phyloP scores from a whole-genome alignment of 2,329 filamentous ascomycete genomes.

The Aspergillus hortae region DNA sequence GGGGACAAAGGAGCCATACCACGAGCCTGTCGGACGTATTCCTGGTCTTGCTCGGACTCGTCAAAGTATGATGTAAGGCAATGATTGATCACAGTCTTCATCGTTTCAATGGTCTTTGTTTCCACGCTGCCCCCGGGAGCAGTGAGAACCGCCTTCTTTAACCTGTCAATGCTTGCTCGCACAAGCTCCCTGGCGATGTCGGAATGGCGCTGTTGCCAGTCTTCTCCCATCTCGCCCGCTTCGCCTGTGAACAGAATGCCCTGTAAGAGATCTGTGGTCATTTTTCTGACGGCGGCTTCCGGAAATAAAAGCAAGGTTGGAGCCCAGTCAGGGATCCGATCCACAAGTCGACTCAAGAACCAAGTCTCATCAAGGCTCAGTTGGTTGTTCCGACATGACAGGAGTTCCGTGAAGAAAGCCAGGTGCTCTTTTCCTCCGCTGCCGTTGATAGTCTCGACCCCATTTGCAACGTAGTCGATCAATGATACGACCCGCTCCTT shows the following conservation, averaged over 20 bases:
- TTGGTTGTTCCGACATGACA: slow-evolving; percentile 39
- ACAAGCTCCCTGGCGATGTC: slow-evolving; percentile 31
- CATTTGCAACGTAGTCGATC: slow-evolving; percentile 42
- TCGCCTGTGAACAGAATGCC: slow-evolving; percentile 41
- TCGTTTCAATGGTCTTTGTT: slow-evolving; percentile 32
- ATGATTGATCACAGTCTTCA: slow-evolving; percentile 35
- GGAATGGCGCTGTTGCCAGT: slow-evolving; percentile 23
- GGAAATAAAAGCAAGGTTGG: slow-evolving; percentile 52
- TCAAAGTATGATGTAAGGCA: slow-evolving; percentile 38
- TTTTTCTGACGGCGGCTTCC: slow-evolving; percentile 44
- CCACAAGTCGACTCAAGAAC: slow-evolving; percentile 35
- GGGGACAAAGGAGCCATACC: slow-evolving; percentile 24
- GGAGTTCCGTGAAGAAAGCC: slow-evolving; percentile 52
- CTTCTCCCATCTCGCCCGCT: slow-evolving; percentile 24
- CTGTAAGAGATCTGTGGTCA: slow-evolving; percentile 43
- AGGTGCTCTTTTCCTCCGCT: slow-evolving; percentile 49
- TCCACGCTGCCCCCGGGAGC: slow-evolving; percentile 28
- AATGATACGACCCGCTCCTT: slow-evolving; percentile 36
- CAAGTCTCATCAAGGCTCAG: slow-evolving; percentile 30
- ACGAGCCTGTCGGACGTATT: slow-evolving; percentile 29
- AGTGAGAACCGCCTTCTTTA: slow-evolving; percentile 30
- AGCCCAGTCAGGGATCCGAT: slow-evolving; percentile 47
- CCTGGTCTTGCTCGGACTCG: slow-evolving; percentile 33
- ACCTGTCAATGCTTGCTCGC: slow-evolving; percentile 28
- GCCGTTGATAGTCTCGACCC: slow-evolving; percentile 47